Evolutionary conservation across 371 early-diverging fungal genomes (phyloP).

Genomic region (Rhizopus sp.): DNA sequence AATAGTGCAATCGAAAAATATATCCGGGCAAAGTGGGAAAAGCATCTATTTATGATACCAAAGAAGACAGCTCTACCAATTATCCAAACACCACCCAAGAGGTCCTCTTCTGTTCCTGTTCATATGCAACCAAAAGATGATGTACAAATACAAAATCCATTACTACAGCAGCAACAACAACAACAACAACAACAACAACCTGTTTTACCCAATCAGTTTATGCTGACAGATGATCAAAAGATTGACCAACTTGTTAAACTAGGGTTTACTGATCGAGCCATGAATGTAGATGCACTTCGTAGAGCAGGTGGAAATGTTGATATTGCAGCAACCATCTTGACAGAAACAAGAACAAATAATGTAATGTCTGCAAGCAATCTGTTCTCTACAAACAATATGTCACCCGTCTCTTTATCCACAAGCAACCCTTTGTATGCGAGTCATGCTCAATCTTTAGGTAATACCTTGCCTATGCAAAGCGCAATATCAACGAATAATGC

Average conservation of each 20-base stretch:
- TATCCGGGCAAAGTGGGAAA: conserved; percentile 94
- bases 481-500: conserved; percentile 16
- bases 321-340: conserved; percentile 54
- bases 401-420: neutral
- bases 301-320: conserved; percentile 63
- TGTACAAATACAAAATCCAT: conserved; percentile 9
- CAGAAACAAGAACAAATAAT: conserved; percentile 33
- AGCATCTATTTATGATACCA: conserved; percentile 65
- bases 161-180: conserved; percentile 19
- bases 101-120: conserved; percentile 52
- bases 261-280: conserved; percentile 50
- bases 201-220: neutral
- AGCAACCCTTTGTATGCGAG: neutral
- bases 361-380: conserved; percentile 7
- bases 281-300: conserved; percentile 55
- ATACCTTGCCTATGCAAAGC: neutral
- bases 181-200: neutral
- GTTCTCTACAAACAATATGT: conserved; percentile 7
- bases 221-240: conserved; percentile 42
- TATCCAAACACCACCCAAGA: conserved; percentile 29
- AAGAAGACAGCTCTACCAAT: conserved; percentile 1
- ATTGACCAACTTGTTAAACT: conserved; percentile 43
- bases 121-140: conserved; percentile 25
- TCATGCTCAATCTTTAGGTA: too few species aligned
- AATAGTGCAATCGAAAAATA: conserved; percentile 82